These are phyloP conservation scores for Sporothrix pallida DNA, from an alignment of 2,329 filamentous ascomycete species.

Conservation along the genomic window DNA sequence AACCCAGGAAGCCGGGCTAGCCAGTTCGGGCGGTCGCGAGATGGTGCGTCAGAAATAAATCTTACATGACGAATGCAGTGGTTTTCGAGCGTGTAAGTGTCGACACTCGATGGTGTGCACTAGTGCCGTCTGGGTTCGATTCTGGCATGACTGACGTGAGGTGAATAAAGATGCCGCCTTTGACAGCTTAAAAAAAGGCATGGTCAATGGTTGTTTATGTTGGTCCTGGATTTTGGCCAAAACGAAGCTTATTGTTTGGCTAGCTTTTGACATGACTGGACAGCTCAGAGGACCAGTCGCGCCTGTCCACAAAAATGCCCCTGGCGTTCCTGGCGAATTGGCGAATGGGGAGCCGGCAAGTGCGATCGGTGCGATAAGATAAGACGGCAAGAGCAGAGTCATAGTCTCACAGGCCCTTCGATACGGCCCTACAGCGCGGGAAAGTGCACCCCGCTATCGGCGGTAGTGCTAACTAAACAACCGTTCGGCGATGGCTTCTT, in stretches of 20 bases:
- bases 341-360: conserved; percentile 10
- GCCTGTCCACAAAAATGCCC: neutral
- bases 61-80: neutral
- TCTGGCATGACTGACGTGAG: too few relatives aligned
- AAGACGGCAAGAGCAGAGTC: conserved; percentile 21
- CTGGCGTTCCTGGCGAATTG: conserved; percentile 10
- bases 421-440: neutral
- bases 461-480: conserved; percentile 12
- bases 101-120: neutral
- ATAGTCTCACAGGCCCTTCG: too few relatives aligned
- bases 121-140: neutral
- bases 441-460: conserved; percentile 34
- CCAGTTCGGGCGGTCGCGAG: neutral
- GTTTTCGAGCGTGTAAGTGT: too few relatives aligned
- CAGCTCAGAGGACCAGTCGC: neutral
- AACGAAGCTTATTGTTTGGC: neutral
- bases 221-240: neutral
- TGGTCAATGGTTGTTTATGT: neutral
- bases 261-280: neutral
- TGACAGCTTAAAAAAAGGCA: neutral
- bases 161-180: neutral
- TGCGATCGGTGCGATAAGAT: conserved; percentile 26
- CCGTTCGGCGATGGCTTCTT: conserved; percentile 16
- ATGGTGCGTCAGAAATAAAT: neutral
- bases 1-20: neutral